These are phyloP conservation scores for Quercus agrifolia DNA, from an alignment of 306 rosid genomes.

Conservation along the genomic window DNA sequence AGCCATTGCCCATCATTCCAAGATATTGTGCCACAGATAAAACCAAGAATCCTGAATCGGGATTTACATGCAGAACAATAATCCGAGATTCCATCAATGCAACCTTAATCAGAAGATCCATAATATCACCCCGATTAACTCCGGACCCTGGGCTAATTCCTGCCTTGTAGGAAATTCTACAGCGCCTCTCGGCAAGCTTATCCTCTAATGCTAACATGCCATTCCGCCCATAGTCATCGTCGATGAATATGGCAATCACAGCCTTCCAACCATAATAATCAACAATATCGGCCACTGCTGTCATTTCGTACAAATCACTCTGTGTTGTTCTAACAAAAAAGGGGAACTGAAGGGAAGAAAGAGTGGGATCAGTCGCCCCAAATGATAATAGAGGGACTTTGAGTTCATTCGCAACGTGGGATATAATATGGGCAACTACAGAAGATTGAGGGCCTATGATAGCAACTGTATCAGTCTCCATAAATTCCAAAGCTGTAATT, in stretches of 20 bases:
- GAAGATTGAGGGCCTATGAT: conserved; percentile 95
- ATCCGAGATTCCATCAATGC: conserved; percentile 77
- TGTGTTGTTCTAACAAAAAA: conserved; percentile 78
- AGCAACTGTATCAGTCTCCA: conserved; percentile 79
- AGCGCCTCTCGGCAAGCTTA: conserved; percentile 60
- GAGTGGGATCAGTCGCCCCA: conserved; percentile 93
- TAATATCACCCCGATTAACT: conserved; percentile 40
- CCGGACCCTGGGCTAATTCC: conserved; percentile 48
- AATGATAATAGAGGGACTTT: conserved; percentile 82
- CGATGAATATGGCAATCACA: conserved; percentile 67
- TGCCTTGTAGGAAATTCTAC: conserved; percentile 67
- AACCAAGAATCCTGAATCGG: conserved; percentile 60
- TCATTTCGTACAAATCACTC: conserved; percentile 82
- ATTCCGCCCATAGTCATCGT: conserved; percentile 84
- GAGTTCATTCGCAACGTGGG: conserved; percentile 88
- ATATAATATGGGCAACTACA: conserved; percentile 77
- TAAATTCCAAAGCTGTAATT: conserved; percentile 75
- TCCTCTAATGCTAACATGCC: conserved; percentile 74
- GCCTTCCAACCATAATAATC: conserved; percentile 81
- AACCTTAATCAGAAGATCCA: conserved; percentile 67
- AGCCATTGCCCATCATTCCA: conserved; percentile 79
- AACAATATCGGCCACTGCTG: conserved; percentile 74
- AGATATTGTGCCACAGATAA: conserved; percentile 71
- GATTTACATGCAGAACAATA: conserved; percentile 77
- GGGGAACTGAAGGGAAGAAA: conserved; percentile 75